Base-by-base conservation (phyloP, 139 green algal species). In the Helicosporidium sp. region DNA sequence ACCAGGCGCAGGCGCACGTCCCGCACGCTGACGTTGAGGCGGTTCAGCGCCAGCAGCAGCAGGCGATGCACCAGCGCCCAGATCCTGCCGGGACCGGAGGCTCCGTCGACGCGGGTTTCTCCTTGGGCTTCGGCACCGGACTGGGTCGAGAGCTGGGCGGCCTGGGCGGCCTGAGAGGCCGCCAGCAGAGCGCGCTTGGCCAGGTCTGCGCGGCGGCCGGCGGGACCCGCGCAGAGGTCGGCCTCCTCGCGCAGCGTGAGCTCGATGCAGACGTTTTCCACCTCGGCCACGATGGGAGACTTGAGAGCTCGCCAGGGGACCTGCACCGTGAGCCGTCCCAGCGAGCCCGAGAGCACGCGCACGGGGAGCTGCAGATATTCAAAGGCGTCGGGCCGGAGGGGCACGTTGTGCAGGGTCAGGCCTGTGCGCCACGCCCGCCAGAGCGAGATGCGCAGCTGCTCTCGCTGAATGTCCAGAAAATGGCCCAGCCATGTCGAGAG, bases 121-220 rank as follows among this genome's bases (percentile, higher is more conserved):
- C n/a, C n/a, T n/a, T n/a, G n/a, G n/a, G n/a, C n/a, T n/a, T n/a
- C n/a, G n/a, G n/a, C n/a, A n/a, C n/a, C n/a, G n/a, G n/a, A n/a
- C n/a, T n/a, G n/a, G n/a, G n/a, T n/a, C n/a, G n/a, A n/a, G n/a
- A n/a, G n/a, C n/a, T n/a, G n/a, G n/a, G n/a, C n/a, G n/a, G n/a
- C n/a, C n/a, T n/a, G n/a, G n/a, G n/a, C n/a, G n/a, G n/a, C n/a
- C 68, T 87, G 74, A 16, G 70, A 64, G 12, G 73, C 76, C n/a
- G 77, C 75, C 25, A 85, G 58, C 57, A 76, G 56, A 1, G 72
- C 78, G 34, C 77, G 69, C 62, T 87, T 88, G 26, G 75, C 69
- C 27, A 68, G 64, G 44, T 67, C 60, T 15, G 73, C 71, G 4
- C 53, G 60, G 35, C 59, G 33, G 2, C 31, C 19, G 2, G 60